Evolutionary conservation across 768 basidiomycete species (phyloP).

Genomic region (Hygrophoropsis aurantiaca): DNA sequence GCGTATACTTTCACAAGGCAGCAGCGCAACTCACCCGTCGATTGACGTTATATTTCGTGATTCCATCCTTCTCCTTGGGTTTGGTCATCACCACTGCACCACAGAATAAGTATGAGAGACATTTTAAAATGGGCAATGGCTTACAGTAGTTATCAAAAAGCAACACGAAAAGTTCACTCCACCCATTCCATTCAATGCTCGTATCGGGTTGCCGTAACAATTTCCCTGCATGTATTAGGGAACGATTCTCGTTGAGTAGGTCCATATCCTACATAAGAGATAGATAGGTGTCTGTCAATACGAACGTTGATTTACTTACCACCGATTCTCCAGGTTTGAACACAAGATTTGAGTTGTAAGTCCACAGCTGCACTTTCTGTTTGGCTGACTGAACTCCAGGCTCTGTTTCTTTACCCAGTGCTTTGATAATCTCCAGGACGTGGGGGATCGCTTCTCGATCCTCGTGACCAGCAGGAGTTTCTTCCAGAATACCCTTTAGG

Average conservation of each 20-base stretch:
- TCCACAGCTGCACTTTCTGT: slow-evolving; percentile 88
- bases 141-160: slow-evolving; percentile 94
- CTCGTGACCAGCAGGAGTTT: slow-evolving; percentile 72
- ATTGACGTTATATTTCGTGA: slow-evolving; percentile 77
- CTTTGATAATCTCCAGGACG: slow-evolving; percentile 83
- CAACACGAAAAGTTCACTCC: slow-evolving; percentile 87
- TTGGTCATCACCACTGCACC: slow-evolving; percentile 85
- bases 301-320: slow-evolving; percentile 30
- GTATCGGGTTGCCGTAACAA: slow-evolving; percentile 86
- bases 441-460: slow-evolving; percentile 81
- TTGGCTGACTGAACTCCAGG: slow-evolving; percentile 84
- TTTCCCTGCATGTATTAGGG: slow-evolving; percentile 81
- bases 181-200: slow-evolving; percentile 84
- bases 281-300: not conserved
- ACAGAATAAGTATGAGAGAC: slow-evolving; percentile 9
- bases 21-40: slow-evolving; percentile 55
- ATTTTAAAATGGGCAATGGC: slow-evolving; percentile 22
- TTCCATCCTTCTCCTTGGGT: slow-evolving; percentile 72
- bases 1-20: not conserved
- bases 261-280: slow-evolving; percentile 73
- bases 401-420: slow-evolving; percentile 84
- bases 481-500: slow-evolving; percentile 76
- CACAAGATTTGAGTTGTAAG: slow-evolving; percentile 74
- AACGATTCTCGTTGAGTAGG: slow-evolving; percentile 77
- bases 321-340: slow-evolving; percentile 79